Evolutionary conservation across 305 asterid genomes (phyloP), one percentile per base, ranked within the genome.

Genomic region (Fraxinus albicans): DNA sequence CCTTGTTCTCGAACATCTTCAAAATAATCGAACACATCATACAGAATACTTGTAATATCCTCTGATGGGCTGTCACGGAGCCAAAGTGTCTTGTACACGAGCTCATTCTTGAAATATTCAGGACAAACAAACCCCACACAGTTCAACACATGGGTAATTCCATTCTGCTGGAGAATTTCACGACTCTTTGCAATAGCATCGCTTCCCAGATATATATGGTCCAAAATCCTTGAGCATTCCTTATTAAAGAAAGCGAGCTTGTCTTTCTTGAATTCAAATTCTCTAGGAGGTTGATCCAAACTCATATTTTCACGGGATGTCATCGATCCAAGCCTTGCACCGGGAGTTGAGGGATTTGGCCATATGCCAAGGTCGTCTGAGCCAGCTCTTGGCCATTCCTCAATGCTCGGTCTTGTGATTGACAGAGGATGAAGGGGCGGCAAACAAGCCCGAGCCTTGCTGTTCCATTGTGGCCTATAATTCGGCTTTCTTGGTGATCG

Each of bases 401-500:
- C 97, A 42, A 88, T 80, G 40, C 69, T 89, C 1, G 97, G 95
- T 23, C 94, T 90, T 44, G 80, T 77, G 4, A 96, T 88, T 8
- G 97, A 91, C 72, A 96, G 94, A 63, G 98, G 99, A 88, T 94
- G 99, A 79, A 96, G 99, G 4, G 98, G 98, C 0, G 98, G 98
- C 90, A 96, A 90, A 85, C 97, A 93, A 9, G 94, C 98, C 76
- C 98, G 87, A 0, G 97, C 98, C 81, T 93, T 96, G 87, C 93
- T 91, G 83, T 93, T 96, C 97, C 96, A 94, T 77, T 91, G 94
- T 23, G 98, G 93, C 82, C 87, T 91, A 35, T 92, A 50, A 75
- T 58, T 88, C 6, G 95, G 78, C 83, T 93, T 93, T 40, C 93
- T 85, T 42, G 97, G 95, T 73, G 96, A 90, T 17, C 97, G 87